These are phyloP conservation scores for Hypoxylon trugodes DNA, from an alignment of 495 filamentous ascomycete species.

Conservation along the genomic window DNA sequence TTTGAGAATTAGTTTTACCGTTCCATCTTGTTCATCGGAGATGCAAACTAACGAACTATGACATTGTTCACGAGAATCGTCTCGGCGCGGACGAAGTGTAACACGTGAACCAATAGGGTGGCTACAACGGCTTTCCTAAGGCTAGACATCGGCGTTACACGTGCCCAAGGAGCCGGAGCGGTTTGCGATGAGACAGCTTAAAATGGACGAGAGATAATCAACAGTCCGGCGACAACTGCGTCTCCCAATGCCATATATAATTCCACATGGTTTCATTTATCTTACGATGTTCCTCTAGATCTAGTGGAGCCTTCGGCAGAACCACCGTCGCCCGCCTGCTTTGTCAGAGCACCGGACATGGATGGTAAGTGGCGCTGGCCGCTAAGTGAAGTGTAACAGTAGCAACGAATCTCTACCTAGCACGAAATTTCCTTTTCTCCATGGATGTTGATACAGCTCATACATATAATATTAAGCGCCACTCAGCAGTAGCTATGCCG, in stretches of 20 bases:
- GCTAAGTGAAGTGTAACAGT: conserved; percentile 32
- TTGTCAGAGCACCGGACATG: conserved; percentile 16
- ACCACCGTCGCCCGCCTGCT: conserved; percentile 5
- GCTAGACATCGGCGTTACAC: conserved; percentile 23
- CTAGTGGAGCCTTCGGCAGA: conserved; percentile 24
- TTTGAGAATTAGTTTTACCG: background rate
- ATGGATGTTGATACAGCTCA: conserved; percentile 4
- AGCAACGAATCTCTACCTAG: conserved; percentile 9
- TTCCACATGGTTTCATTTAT: conserved; percentile 3
- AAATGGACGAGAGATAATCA: background rate
- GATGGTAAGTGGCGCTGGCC: conserved; percentile 7
- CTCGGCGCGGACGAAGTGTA: conserved; percentile 14
- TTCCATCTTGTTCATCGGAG: background rate
- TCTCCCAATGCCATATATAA: conserved; percentile 29
- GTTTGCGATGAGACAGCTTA: background rate
- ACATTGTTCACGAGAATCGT: conserved; percentile 24
- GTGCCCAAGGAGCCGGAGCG: conserved; percentile 10
- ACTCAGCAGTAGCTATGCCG: conserved; percentile 24
- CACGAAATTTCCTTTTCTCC: background rate
- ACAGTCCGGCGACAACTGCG: background rate
- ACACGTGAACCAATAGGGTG: conserved; percentile 1
- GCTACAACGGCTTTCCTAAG: conserved; percentile 7
- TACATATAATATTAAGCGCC: background rate
- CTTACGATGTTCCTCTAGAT: conserved; percentile 27
- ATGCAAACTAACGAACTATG: conserved; percentile 23